phyloP scores from a whole-genome alignment of 176 grass and related monocot genomes.

The Phragmites australis region DNA sequence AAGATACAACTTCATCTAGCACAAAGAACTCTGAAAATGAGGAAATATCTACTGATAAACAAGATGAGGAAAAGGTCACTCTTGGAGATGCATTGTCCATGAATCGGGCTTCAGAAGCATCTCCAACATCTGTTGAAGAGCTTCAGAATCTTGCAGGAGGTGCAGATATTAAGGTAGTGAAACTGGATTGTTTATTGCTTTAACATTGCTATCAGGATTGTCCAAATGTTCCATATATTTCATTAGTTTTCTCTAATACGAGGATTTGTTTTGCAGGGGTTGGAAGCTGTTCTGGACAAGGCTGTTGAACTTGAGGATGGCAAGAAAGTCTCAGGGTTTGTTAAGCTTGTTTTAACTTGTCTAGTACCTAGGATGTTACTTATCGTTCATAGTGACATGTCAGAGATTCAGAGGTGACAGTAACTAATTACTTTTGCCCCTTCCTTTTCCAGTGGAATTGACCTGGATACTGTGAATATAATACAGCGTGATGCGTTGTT shows the following conservation, averaged over 20 bases:
- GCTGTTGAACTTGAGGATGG: conserved; percentile 96
- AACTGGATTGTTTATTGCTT: conserved; percentile 33
- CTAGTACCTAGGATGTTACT: conserved; percentile 15
- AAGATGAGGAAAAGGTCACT: conserved; percentile 66
- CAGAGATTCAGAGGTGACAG: not conserved
- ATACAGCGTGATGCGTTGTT: conserved; percentile 87
- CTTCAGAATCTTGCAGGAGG: conserved; percentile 97
- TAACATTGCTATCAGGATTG: conserved; percentile 4
- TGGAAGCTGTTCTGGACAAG: conserved; percentile 99
- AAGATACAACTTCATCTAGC: conserved; percentile 55
- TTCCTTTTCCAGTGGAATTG: conserved; percentile 67
- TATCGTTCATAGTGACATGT: conserved; percentile 21
- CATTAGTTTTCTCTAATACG: conserved; percentile 36
- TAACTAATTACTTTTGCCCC: conserved; percentile 21
- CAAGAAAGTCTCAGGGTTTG: conserved; percentile 88
- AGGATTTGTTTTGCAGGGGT: conserved; percentile 60
- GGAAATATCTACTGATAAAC: conserved; percentile 70
- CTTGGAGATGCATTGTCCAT: conserved; percentile 84
- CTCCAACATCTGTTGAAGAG: conserved; percentile 87
- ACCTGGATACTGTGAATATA: conserved; percentile 87
- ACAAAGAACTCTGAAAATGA: conserved; percentile 60
- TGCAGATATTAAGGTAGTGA: conserved; percentile 89
- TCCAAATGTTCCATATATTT: conserved; percentile 23
- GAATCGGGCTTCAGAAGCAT: conserved; percentile 51
- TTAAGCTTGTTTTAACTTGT: conserved; percentile 39